Conservation (phyloP, 108 stramenopile species). For the Aurantiochytrium sp. region DNA sequence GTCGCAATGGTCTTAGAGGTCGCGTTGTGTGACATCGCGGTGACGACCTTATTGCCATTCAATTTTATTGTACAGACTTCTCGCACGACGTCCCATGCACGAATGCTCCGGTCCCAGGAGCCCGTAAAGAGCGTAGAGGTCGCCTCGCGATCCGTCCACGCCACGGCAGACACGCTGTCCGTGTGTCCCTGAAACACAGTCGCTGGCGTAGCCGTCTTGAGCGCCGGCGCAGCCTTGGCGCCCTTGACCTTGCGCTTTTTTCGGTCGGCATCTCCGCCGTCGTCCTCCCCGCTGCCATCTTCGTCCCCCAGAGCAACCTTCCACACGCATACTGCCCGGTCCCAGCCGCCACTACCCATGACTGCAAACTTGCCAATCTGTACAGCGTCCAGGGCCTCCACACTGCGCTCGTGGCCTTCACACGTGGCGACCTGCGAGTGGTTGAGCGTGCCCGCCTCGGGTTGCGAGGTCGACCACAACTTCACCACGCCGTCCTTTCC, state of each 20-base stretch:
- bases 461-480: background rate
- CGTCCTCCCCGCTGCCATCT: background rate
- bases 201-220: background rate
- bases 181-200: background rate
- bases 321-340: background rate
- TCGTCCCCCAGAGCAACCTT: background rate
- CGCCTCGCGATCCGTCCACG: background rate
- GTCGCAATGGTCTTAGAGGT: background rate
- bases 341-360: background rate
- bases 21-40: background rate
- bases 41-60: background rate
- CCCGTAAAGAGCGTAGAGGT: background rate
- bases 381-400: background rate
- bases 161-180: background rate
- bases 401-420: conserved; percentile 1
- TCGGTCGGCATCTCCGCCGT: background rate
- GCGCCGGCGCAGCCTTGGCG: background rate
- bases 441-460: background rate
- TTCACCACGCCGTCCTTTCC: background rate
- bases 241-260: background rate
- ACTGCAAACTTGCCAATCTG: background rate
- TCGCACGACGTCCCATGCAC: background rate
- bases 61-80: conserved; percentile 3
- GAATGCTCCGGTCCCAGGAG: conserved; percentile 10
- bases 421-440: background rate